These are phyloP conservation scores for Periconia sp. DNA, from an alignment of 2,329 filamentous ascomycete genomes.

Conservation along the genomic window DNA sequence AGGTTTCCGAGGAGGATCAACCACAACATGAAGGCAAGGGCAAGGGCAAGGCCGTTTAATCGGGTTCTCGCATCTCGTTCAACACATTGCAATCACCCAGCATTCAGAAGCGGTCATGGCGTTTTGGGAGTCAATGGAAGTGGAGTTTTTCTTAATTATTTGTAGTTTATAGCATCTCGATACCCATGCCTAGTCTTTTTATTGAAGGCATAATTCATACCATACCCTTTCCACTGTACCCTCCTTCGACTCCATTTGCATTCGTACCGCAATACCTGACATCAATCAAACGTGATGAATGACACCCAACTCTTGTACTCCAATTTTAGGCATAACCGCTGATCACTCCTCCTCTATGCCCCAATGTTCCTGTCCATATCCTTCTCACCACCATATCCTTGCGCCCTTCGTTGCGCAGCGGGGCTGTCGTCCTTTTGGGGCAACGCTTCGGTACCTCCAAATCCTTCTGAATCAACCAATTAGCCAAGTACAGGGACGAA, in stretches of 20 bases:
- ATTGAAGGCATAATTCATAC: slow-evolving; percentile 1
- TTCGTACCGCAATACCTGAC: not conserved
- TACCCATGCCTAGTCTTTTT: slow-evolving; percentile 6
- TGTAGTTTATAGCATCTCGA: slow-evolving; percentile 2
- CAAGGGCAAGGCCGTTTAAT: slow-evolving; percentile 43
- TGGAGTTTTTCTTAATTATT: not conserved
- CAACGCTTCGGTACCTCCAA: slow-evolving; percentile 46
- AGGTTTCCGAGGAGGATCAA: slow-evolving; percentile 39
- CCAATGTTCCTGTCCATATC: slow-evolving; percentile 55
- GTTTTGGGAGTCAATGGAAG: not conserved
- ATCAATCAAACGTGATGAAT: not conserved
- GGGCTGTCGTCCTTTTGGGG: slow-evolving; percentile 40
- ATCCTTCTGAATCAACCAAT: slow-evolving; percentile 20
- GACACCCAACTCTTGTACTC: not conserved
- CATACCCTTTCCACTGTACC: not conserved
- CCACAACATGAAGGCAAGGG: slow-evolving; percentile 44
- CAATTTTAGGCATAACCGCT: no score
- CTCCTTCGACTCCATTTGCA: not conserved
- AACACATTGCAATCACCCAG: not conserved
- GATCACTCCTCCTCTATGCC: slow-evolving; percentile 37
- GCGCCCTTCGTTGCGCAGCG: slow-evolving; percentile 50
- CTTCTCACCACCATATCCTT: slow-evolving; percentile 54
- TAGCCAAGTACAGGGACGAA: slow-evolving; percentile 3
- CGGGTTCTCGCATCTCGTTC: not conserved
- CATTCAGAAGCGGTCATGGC: not conserved